A percentile compares a stretch with the other conserved stretches of the same genome.
Evolutionary conservation across 176 grass and related monocot species (phyloP).

Genomic region (Echinochloa phyllopogon): DNA sequence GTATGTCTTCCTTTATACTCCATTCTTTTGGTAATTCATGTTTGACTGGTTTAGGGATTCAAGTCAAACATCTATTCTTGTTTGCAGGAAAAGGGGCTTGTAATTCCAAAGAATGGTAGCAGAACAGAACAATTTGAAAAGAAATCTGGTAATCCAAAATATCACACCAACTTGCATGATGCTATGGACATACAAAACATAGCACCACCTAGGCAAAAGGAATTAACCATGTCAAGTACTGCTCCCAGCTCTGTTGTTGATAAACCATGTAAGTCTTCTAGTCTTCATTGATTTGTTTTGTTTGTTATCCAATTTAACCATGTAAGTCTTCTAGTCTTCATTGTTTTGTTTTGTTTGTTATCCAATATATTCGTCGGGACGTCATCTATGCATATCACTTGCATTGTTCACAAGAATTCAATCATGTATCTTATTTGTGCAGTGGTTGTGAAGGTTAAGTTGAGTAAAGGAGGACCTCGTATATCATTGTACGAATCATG

Average conservation of each 20-base stretch:
- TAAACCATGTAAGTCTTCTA: slow-evolving; percentile 52
- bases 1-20: slow-evolving; percentile 47
- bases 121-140: slow-evolving; percentile 48
- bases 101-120: slow-evolving; percentile 57
- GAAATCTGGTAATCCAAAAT: slow-evolving; percentile 28
- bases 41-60: slow-evolving; percentile 21
- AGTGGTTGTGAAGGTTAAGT: slow-evolving; percentile 70
- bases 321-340: slow-evolving; percentile 41
- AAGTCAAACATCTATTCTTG: slow-evolving; percentile 39
- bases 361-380: background rate
- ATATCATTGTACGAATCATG: slow-evolving; percentile 67
- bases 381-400: slow-evolving; percentile 16
- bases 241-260: slow-evolving; percentile 31
- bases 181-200: slow-evolving; percentile 48
- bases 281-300: slow-evolving; percentile 30
- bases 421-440: slow-evolving; percentile 47
- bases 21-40: slow-evolving; percentile 28
- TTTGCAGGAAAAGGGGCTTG: slow-evolving; percentile 61
- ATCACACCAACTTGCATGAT: slow-evolving; percentile 33
- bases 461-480: slow-evolving; percentile 85
- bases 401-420: slow-evolving; percentile 15
- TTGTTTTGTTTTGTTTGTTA: slow-evolving; percentile 21
- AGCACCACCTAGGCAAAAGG: slow-evolving; percentile 32
- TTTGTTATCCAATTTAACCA: slow-evolving; percentile 33
- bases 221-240: slow-evolving; percentile 13